Evolutionary conservation across 768 basidiomycete genomes (phyloP).

Genomic region (Phaeotremella skinneri): DNA sequence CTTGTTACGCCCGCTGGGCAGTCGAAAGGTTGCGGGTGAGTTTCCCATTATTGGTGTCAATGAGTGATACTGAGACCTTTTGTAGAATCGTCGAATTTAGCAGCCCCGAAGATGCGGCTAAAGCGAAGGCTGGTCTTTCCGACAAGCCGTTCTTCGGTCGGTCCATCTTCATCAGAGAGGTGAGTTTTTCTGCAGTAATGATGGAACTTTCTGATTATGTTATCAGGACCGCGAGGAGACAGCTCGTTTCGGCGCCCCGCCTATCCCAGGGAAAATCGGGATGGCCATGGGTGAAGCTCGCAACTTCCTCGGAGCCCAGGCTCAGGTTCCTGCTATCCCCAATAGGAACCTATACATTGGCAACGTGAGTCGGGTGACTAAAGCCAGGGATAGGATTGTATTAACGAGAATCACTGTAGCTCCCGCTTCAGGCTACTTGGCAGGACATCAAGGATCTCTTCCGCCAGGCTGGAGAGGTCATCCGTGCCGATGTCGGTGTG

Average conservation of each 20-base stretch:
- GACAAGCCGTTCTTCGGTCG: constrained; percentile 88
- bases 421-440: constrained; percentile 98
- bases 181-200: constrained; percentile 51
- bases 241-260: constrained; percentile 90
- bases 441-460: constrained; percentile 97
- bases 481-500: constrained; percentile 92
- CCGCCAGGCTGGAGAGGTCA: constrained; percentile 89
- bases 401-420: constrained; percentile 54
- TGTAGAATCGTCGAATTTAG: constrained; percentile 91
- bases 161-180: constrained; percentile 95
- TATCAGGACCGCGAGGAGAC: constrained; percentile 90
- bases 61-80: not conserved
- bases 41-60: constrained; percentile 28
- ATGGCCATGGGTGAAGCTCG: constrained; percentile 77
- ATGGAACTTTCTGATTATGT: not conserved
- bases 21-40: constrained; percentile 99
- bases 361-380: constrained; percentile 62
- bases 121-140: constrained; percentile 83
- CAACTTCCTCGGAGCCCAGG: constrained; percentile 30
- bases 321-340: constrained; percentile 16
- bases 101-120: constrained; percentile 81
- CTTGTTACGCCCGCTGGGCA: constrained; percentile 92
- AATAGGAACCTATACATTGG: constrained; percentile 84
- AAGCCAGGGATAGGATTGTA: not conserved
- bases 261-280: constrained; percentile 92